Base-by-base conservation (phyloP, 768 basidiomycete species). In the Psilocybe tampanensis region DNA sequence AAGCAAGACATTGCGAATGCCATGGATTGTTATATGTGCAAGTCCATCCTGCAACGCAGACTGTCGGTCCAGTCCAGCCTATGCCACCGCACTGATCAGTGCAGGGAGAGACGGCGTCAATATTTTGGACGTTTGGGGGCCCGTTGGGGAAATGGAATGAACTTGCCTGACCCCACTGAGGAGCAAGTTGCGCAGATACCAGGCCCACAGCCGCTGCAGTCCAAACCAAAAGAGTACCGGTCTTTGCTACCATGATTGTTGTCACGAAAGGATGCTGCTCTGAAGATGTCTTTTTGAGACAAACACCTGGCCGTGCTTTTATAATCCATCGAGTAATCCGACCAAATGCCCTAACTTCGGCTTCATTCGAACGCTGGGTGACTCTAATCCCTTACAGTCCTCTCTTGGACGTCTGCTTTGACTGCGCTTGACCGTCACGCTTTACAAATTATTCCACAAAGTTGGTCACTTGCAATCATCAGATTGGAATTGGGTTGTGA, bases 1-100 rank as follows among this genome's bases (percentile, higher is more conserved):
- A 78, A n/a, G 76, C 79, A 34, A 85, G 73, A 62, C 83, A 85
- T 62, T 84, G 83, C 3, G 77, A 83, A 65, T 83, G 84, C 56
- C 75, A 84, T 11, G 69, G 60, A 62, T 80, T 83, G 8, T 73
- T 66, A 43, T 67, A 66, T 2, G 70, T 77, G 68, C 83, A 84
- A 8, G 70, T 68, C 72, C 75, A 79, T 19, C 81, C 82, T 2
- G 72, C 68, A 4, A 76, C 72, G 56, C 83, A 86, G 2, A 69
- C 65, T 2, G 82, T 84, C 7, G 82, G 68, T 12, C 83, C 83
- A 8, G 76, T 66, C 80, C 81, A 84, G 3, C 79, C 80, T 48
- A 69, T 73, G 7, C 82, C 81, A 45, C 82, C 81, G 59, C 84
- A 84, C 82, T n/a, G 21, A n/a, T 15, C 33, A 34, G 15, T 8